These are phyloP conservation scores for Globisporangium orthogonon DNA, from an alignment of 352 stramenopile genomes.

Conservation along the genomic window DNA sequence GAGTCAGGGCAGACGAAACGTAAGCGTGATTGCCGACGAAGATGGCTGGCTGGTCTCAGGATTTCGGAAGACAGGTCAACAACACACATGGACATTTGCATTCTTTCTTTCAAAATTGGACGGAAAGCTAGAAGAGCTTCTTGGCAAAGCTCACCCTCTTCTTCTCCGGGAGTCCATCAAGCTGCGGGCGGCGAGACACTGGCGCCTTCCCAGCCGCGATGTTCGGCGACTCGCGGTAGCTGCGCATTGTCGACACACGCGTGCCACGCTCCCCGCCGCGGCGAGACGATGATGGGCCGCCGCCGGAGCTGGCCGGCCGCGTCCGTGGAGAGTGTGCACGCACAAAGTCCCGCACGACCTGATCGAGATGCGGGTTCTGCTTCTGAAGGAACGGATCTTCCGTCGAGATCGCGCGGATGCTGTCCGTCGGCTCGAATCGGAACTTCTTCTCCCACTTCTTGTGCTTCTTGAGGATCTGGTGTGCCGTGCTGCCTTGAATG, in stretches of 20 bases:
- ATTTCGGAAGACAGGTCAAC: too few species aligned
- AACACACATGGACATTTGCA: not conserved
- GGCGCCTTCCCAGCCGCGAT: conserved; percentile 1
- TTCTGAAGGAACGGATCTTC: conserved; percentile 71
- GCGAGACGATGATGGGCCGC: not conserved
- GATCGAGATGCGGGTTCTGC: conserved; percentile 53
- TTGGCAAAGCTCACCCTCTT: conserved; percentile 4
- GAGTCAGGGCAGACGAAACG: too few species aligned
- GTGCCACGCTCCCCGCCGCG: not conserved
- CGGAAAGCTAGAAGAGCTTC: conserved; percentile 8
- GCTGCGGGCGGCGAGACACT: not conserved
- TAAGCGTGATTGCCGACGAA: too few species aligned
- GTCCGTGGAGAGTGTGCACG: conserved; percentile 19
- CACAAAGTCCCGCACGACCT: conserved; percentile 46
- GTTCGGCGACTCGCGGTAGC: conserved; percentile 2
- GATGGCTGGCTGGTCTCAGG: too few species aligned
- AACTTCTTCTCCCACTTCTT: conserved; percentile 88
- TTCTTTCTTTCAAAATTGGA: not conserved
- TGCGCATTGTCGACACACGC: conserved; percentile 15
- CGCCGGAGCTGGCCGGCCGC: not conserved
- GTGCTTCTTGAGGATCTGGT: conserved; percentile 83
- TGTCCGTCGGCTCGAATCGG: conserved; percentile 41
- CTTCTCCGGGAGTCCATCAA: conserved; percentile 7
- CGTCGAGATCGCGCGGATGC: conserved; percentile 29
- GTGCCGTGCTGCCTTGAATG: conserved; percentile 56